These are phyloP conservation scores for Viola odorata DNA, from an alignment of 345 rosid genomes.

Conservation along the genomic window DNA sequence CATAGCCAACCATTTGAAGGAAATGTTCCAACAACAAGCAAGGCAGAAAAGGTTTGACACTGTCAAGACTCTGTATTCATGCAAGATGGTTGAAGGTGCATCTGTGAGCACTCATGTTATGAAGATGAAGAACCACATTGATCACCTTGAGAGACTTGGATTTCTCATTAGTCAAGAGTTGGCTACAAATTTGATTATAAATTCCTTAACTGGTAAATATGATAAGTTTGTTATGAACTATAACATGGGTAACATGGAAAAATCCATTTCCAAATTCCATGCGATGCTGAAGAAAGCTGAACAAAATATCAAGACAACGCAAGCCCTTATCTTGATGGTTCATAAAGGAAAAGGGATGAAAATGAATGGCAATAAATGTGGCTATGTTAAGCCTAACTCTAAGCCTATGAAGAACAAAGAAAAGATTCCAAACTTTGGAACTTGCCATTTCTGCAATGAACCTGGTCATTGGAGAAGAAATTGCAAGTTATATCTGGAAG, in stretches of 20 bases:
- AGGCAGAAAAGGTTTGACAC: too few relatives aligned
- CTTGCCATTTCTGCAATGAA: neutral
- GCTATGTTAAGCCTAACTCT: neutral
- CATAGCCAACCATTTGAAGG: too few relatives aligned
- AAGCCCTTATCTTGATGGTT: neutral
- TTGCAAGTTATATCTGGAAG: neutral
- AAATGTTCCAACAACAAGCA: too few relatives aligned
- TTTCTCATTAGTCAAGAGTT: too few relatives aligned
- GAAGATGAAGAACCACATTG: too few relatives aligned
- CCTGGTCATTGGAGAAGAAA: neutral
- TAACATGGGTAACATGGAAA: neutral
- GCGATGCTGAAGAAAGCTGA: neutral
- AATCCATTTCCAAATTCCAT: neutral
- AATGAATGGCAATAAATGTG: neutral
- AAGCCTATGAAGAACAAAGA: neutral
- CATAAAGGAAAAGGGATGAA: neutral
- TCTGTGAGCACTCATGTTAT: too few relatives aligned
- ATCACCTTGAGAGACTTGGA: too few relatives aligned
- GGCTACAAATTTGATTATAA: too few relatives aligned
- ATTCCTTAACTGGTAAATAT: too few relatives aligned
- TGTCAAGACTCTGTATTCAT: too few relatives aligned
- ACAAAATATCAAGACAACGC: neutral
- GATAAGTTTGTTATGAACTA: neutral
- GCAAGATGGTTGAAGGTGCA: too few relatives aligned
- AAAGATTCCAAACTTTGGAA: neutral